phyloP scores from a whole-genome alignment of 2,329 filamentous ascomycete species.

The Scedosporium apiospermum region DNA sequence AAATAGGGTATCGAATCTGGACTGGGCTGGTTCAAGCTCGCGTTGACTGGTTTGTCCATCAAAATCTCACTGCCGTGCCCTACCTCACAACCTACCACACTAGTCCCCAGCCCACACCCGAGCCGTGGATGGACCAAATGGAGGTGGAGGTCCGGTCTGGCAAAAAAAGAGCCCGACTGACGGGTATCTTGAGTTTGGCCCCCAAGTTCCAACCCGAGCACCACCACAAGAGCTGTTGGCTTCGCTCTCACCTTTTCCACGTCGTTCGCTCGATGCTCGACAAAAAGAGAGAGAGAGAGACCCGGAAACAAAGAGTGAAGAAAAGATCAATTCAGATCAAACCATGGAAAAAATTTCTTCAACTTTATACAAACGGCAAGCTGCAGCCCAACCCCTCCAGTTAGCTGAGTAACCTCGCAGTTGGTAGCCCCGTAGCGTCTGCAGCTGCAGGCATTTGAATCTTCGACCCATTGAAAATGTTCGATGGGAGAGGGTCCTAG shows the following conservation, averaged over 20 bases:
- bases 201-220: too few relatives aligned
- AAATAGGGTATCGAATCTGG: not conserved
- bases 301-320: not conserved
- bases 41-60: not conserved
- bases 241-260: not conserved
- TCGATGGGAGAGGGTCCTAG: not conserved
- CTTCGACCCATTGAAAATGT: not conserved
- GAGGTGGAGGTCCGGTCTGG: not conserved
- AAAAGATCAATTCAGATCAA: not conserved
- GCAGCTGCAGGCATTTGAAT: not conserved
- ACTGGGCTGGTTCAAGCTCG: not conserved
- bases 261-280: not conserved
- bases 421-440: not conserved
- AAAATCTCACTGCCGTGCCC: not conserved
- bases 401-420: conserved; percentile 1
- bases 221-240: not conserved
- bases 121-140: not conserved
- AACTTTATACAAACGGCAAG: not conserved
- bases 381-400: not conserved
- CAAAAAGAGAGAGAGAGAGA: not conserved
- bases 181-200: too few relatives aligned
- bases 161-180: too few relatives aligned
- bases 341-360: not conserved
- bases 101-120: too few relatives aligned
- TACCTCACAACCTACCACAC: too few relatives aligned